Evolutionary conservation across 2,329 filamentous ascomycete species (phyloP), one percentile per base, ranked within the genome.

Genomic region (Corniculantispora saksenae): DNA sequence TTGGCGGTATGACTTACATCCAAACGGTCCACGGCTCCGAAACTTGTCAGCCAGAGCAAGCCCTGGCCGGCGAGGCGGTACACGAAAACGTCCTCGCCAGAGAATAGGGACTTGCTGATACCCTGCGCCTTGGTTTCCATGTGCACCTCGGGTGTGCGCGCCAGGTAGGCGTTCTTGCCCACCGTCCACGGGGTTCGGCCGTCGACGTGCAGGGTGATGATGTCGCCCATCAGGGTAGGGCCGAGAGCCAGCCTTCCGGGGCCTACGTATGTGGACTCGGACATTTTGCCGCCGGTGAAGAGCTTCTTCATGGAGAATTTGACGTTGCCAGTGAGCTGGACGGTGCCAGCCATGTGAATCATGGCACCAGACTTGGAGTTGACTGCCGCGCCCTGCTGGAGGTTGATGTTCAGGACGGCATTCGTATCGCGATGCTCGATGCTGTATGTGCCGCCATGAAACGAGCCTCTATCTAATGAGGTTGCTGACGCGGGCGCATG

Each of bases 221-320:
- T 67, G 61, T 70, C 68, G 54, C 69, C 69, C 45, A 68, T 66
- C 23, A 70, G 63, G 23, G 69, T 70, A 4, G 69, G 69, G 10
- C 65, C 67, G 17, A 70, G 62, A 6, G 66, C 65, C 1, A 70
- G 32, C 12, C 62, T 48, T 4, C 69, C 69, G 5, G 66, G 67
- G 5, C 69, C 69, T 1, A 48, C 38, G 45, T 68, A 70, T 1
- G 66, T 68, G 15, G 67, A 68, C 59, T 70, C 69, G 48, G 63
- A 47, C 69, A 70, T 66, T 9, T 67, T 62, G 21, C 66, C 63
- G 29, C 69, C 69, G 10, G 66, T 68, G n/a, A 70, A 54, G 57
- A 69, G 63, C 64, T 69, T 69, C 50, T 62, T 65, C 65, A 70
- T 67, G 61, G 66, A 68, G 65, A 70, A 70, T 43, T 70, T 70